Evolutionary conservation across 2,329 filamentous ascomycete genomes (phyloP).

Genomic region (Geosmithia putterillii): DNA sequence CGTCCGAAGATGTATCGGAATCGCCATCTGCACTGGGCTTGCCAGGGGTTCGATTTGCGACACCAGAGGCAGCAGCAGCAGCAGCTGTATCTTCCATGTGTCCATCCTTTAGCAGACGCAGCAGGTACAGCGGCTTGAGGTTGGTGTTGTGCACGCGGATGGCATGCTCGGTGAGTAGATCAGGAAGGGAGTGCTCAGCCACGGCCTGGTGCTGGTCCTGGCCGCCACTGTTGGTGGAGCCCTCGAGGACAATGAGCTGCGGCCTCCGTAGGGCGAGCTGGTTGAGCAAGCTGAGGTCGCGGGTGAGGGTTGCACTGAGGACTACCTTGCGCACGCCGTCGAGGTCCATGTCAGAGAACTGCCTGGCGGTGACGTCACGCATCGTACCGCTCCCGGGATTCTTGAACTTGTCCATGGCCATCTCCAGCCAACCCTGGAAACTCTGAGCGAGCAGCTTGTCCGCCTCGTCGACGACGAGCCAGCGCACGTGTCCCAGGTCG

Average conservation of each 20-base stretch:
- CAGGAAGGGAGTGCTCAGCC: slow-evolving; percentile 45
- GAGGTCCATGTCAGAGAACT: slow-evolving; percentile 39
- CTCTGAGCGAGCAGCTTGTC: slow-evolving; percentile 85
- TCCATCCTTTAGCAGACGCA: slow-evolving; percentile 56
- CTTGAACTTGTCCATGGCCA: slow-evolving; percentile 53
- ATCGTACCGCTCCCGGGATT: slow-evolving; percentile 1
- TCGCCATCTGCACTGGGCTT: slow-evolving; percentile 9
- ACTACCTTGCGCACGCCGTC: slow-evolving; percentile 65
- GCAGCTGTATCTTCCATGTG: slow-evolving; percentile 23
- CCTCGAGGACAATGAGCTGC: slow-evolving; percentile 63
- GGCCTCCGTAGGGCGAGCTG: slow-evolving; percentile 63
- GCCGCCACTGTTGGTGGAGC: slow-evolving; percentile 14
- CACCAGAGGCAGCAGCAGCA: slow-evolving; percentile 2
- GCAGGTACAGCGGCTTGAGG: slow-evolving; percentile 73
- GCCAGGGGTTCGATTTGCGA: slow-evolving; percentile 4
- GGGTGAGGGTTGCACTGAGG: slow-evolving; percentile 84
- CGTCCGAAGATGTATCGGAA: slow-evolving; percentile 12
- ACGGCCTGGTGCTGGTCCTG: slow-evolving; percentile 22
- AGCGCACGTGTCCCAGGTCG: slow-evolving; percentile 62
- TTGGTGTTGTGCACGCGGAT: slow-evolving; percentile 57
- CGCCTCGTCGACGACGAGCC: slow-evolving; percentile 88
- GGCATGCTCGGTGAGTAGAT: slow-evolving; percentile 49
- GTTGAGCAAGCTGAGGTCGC: slow-evolving; percentile 68
- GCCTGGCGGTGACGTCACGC: slow-evolving; percentile 34
- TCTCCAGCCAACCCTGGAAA: slow-evolving; percentile 80